phyloP scores from a whole-genome alignment of 1,284 basidiomycete genomes.

The Boletus semigastroideus region DNA sequence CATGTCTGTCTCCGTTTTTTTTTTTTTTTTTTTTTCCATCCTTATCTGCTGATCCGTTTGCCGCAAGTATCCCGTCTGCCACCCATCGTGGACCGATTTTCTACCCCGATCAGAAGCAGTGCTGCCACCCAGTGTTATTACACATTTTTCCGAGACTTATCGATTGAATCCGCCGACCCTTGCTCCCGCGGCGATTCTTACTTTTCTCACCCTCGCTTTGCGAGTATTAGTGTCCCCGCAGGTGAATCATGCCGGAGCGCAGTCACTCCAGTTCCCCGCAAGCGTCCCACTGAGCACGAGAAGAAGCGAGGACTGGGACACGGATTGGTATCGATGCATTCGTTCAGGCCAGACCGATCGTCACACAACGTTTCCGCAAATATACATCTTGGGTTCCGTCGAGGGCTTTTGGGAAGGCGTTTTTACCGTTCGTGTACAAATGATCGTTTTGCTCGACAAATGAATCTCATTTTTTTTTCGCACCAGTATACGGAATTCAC shows the following conservation, averaged over 20 bases:
- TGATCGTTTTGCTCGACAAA: not conserved
- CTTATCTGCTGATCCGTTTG: slow-evolving; percentile 6
- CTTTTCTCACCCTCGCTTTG: slow-evolving; percentile 59
- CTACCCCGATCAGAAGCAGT: slow-evolving; percentile 33
- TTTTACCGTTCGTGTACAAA: slow-evolving; percentile 54
- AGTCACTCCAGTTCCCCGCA: slow-evolving; percentile 35
- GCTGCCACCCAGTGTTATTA: slow-evolving; percentile 27
- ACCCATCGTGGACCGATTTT: slow-evolving; percentile 59
- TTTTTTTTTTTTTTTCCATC: not conserved
- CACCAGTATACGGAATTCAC: slow-evolving; percentile 76
- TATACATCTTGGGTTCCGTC: slow-evolving; percentile 61
- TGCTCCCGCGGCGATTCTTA: slow-evolving; percentile 67
- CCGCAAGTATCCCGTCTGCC: slow-evolving; percentile 57
- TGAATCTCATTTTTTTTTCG: not conserved
- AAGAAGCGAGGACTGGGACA: slow-evolving; percentile 49
- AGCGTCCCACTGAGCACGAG: slow-evolving; percentile 23
- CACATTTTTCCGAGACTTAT: slow-evolving; percentile 44
- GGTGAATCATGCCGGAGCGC: slow-evolving; percentile 36
- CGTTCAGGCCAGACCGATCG: slow-evolving; percentile 37
- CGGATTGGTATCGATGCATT: slow-evolving; percentile 60
- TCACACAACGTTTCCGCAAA: slow-evolving; percentile 37
- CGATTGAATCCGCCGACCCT: slow-evolving; percentile 54
- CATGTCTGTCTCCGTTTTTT: slow-evolving; percentile 41
- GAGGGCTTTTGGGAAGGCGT: slow-evolving; percentile 77
- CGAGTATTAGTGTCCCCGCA: slow-evolving; percentile 34